A percentile compares a stretch with the other conserved stretches of the same genome.
phyloP scores from a whole-genome alignment of 2,329 filamentous ascomycete genomes.

The Colletotrichum tamarilloi region DNA sequence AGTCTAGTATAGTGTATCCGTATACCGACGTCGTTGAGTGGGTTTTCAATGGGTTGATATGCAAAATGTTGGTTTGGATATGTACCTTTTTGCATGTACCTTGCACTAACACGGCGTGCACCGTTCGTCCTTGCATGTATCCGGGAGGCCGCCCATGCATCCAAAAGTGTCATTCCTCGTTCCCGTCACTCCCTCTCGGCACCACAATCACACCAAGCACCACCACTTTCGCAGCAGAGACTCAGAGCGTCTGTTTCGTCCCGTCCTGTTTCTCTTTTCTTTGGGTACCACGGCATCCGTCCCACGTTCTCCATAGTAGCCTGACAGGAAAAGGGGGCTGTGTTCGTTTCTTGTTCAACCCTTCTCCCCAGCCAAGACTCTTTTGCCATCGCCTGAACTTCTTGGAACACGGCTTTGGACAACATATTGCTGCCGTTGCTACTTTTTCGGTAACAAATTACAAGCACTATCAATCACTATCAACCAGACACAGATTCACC shows the following conservation, averaged over 20 bases:
- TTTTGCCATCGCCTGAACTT: conserved; percentile 22
- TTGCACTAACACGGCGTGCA: neutral
- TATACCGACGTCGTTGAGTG: neutral
- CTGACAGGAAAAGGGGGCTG: conserved; percentile 36
- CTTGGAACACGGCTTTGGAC: conserved; percentile 25
- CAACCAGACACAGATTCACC: neutral
- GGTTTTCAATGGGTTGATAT: neutral
- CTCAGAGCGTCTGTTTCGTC: conserved; percentile 17
- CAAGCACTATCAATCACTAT: neutral
- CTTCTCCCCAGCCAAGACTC: conserved; percentile 2
- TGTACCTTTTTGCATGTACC: neutral
- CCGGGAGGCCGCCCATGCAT: conserved; percentile 12
- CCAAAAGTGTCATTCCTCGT: conserved; percentile 3
- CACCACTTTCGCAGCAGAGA: neutral
- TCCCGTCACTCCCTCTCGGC: neutral
- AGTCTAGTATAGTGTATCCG: neutral
- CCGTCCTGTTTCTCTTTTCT: neutral
- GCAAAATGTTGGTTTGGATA: neutral
- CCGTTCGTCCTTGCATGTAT: neutral
- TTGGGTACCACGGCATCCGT: conserved; percentile 13
- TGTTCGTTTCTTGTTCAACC: conserved; percentile 32
- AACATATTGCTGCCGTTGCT: conserved; percentile 2
- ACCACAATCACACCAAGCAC: neutral
- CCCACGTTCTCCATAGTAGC: conserved; percentile 30
- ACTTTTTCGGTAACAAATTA: neutral